Evolutionary conservation across 495 filamentous ascomycete species (phyloP), one percentile per base, ranked within the genome.

Genomic region (Penicillium odoratum): DNA sequence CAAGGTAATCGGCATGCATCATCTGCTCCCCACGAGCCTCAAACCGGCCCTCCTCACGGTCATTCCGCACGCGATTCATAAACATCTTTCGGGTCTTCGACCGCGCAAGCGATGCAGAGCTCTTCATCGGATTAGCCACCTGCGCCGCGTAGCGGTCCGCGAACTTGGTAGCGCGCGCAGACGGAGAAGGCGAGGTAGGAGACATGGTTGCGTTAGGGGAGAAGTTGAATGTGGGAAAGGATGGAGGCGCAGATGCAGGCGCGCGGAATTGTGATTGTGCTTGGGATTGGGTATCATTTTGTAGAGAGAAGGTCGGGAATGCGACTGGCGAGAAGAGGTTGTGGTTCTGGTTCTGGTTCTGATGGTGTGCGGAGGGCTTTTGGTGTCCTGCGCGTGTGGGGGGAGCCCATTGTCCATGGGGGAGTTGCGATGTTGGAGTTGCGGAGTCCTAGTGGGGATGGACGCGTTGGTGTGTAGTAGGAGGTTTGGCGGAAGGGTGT

Each of bases 11-110:
- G 65, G 75, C 66, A 36, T 66, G 69, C 66, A 74, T 69, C 53
- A 95, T 85, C 80, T 95, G 88, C 56, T 97, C 91, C 46, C 90
- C 88, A 2, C 90, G 74, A 76, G 40, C 84, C 83, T 74, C 91
- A 77, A 70, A 83, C 56, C 71, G 86, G 69, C 82, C 87, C 84
- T 69, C 80, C 64, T 96, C 89, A 4, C 86, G 77, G 38, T 83
- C 81, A 59, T 85, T 83, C 63, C 85, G 78, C n/a, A 97, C 86
- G 51, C 87, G 89, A 62, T 88, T 84, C 30, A 97, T 72, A 62
- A 95, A 98, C 51, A 89, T 87, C 34, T 64, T 72, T 57, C 66
- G 76, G 26, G 72, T 68, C 38, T 71, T 70, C 5, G 61, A 62
- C 57, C 72, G 69, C 50, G 73, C 67, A 3, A 69, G 61, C 3